Conservation (phyloP, 2,329 filamentous ascomycete genomes). For the Colletotrichum neosansevieriae region DNA sequence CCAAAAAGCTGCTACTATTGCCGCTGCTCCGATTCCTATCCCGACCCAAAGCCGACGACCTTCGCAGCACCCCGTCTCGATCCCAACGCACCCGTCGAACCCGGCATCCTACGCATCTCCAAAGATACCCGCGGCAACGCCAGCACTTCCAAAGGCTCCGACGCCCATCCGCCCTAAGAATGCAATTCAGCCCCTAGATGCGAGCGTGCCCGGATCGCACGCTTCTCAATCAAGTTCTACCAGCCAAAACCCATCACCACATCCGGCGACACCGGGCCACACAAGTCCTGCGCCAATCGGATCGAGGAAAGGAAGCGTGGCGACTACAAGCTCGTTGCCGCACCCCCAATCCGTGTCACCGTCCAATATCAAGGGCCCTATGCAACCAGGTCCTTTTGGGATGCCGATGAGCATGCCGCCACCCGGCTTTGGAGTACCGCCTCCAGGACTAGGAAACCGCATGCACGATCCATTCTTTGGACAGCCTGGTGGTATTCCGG, state of each 20-base stretch:
- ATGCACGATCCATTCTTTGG: conserved; percentile 64
- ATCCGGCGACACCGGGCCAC: conserved; percentile 72
- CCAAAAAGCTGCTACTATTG: conserved; percentile 54
- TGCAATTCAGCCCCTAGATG: conserved; percentile 84
- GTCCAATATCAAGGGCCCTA: conserved; percentile 61
- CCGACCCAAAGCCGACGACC: conserved; percentile 55
- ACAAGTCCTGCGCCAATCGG: conserved; percentile 74
- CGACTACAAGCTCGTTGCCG: conserved; percentile 43
- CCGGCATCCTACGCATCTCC: conserved; percentile 78
- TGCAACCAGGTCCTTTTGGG: conserved; percentile 63
- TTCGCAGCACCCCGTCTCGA: conserved; percentile 54
- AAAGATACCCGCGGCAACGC: conserved; percentile 82
- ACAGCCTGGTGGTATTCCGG: conserved; percentile 48
- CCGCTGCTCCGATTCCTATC: conserved; percentile 53
- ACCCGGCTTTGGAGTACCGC: conserved; percentile 55
- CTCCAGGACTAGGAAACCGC: conserved; percentile 54
- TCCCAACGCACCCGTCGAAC: conserved; percentile 67
- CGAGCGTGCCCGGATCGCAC: conserved; percentile 76
- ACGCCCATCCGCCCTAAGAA: conserved; percentile 83
- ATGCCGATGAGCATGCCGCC: conserved; percentile 69
- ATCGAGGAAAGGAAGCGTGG: conserved; percentile 66
- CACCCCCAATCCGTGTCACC: conserved; percentile 72
- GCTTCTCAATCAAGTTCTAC: conserved; percentile 72
- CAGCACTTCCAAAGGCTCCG: conserved; percentile 83
- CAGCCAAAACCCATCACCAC: conserved; percentile 71